Conservation (phyloP, 1,284 basidiomycete species). For the Farysia itapuensis region DNA sequence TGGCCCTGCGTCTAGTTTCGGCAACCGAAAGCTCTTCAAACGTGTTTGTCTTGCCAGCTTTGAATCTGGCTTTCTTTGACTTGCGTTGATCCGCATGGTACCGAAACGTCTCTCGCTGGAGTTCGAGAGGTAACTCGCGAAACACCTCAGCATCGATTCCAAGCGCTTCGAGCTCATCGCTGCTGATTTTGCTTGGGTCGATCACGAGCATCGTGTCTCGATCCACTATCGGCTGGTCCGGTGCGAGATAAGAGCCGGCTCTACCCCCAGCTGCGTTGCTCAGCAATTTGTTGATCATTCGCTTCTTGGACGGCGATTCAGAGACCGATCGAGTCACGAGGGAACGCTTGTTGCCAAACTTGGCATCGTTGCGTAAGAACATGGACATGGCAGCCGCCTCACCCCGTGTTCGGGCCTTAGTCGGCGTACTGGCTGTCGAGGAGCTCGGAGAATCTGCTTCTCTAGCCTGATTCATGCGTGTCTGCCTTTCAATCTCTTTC, state of each 20-base stretch:
- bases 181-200: constrained; percentile 24
- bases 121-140: constrained; percentile 30
- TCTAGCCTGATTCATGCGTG: constrained; percentile 1
- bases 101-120: constrained; percentile 43
- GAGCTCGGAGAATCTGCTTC: background rate
- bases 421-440: constrained; percentile 9
- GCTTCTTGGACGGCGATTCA: constrained; percentile 25
- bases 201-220: constrained; percentile 15
- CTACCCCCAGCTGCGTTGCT: background rate
- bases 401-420: constrained; percentile 7
- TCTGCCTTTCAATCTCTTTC: constrained; percentile 45
- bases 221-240: constrained; percentile 13
- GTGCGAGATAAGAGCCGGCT: constrained; percentile 3
- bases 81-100: constrained; percentile 24
- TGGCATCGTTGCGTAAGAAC: constrained; percentile 5
- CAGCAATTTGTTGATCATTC: constrained; percentile 12
- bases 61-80: constrained; percentile 14
- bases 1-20: constrained; percentile 25
- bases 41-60: constrained; percentile 12
- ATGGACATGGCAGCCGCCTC: constrained; percentile 6
- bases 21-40: constrained; percentile 23
- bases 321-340: constrained; percentile 19
- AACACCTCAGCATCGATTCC: constrained; percentile 54
- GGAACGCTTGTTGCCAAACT: constrained; percentile 1
- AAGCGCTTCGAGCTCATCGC: constrained; percentile 11